phyloP scores from a whole-genome alignment of 805 yeast genomes.

The Starmerella sp. region DNA sequence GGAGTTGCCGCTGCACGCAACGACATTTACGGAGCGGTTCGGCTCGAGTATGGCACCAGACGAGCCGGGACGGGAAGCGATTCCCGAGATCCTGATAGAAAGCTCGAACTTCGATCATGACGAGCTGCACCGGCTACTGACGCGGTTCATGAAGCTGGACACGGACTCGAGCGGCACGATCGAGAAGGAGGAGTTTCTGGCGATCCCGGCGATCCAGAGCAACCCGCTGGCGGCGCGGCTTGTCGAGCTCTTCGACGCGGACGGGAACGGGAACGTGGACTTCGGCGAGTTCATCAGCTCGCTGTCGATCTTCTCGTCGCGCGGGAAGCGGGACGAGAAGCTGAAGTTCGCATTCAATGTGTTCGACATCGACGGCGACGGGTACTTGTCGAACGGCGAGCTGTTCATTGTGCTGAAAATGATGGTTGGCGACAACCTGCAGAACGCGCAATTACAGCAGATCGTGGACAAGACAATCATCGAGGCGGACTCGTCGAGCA shows the following conservation, averaged over 20 bases:
- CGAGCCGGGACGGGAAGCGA: slow-evolving; percentile 8
- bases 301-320: slow-evolving; percentile 75
- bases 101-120: slow-evolving; percentile 53
- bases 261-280: slow-evolving; percentile 86
- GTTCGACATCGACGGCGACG: slow-evolving; percentile 93
- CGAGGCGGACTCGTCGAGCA: slow-evolving; percentile 84
- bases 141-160: slow-evolving; percentile 90
- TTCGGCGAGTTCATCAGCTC: slow-evolving; percentile 89
- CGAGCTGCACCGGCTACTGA: slow-evolving; percentile 82
- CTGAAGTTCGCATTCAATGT: slow-evolving; percentile 81
- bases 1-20: neutral
- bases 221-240: slow-evolving; percentile 85
- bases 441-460: slow-evolving; percentile 82
- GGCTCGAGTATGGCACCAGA: neutral
- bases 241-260: slow-evolving; percentile 89
- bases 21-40: neutral
- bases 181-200: slow-evolving; percentile 78
- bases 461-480: slow-evolving; percentile 92
- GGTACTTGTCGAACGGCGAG: slow-evolving; percentile 91
- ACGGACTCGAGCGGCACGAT: slow-evolving; percentile 86
- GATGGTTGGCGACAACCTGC: slow-evolving; percentile 92
- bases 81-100: slow-evolving; percentile 25
- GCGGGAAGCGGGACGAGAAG: slow-evolving; percentile 70
- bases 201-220: slow-evolving; percentile 82
- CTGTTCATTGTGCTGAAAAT: slow-evolving; percentile 79